Evolutionary conservation across 768 basidiomycete genomes (phyloP).

Genomic region (Tricholoma bakamatsutake): DNA sequence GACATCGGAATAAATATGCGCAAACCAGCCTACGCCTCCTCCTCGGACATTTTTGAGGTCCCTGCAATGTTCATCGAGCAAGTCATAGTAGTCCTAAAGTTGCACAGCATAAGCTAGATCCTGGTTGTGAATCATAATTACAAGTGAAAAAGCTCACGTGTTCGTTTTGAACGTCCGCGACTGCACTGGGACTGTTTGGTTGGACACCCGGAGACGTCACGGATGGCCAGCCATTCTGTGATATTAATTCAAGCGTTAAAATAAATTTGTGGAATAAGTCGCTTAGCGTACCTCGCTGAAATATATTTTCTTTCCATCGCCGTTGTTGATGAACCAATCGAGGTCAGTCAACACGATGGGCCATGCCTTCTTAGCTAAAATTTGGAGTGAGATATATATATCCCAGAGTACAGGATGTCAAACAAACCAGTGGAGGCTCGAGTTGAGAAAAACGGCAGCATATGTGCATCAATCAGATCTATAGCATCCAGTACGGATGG

Average conservation of each 20-base stretch:
- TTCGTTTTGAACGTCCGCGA: constrained; percentile 59
- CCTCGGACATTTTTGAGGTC: constrained; percentile 53
- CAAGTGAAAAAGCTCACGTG: constrained; percentile 31
- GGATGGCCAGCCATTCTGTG: constrained; percentile 76
- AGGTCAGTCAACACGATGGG: constrained; percentile 53
- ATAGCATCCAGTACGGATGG: constrained; percentile 51
- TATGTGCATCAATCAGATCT: constrained; percentile 63
- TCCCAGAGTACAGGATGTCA: not conserved
- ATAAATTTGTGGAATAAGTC: not conserved
- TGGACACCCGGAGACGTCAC: constrained; percentile 53
- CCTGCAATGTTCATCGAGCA: constrained; percentile 60
- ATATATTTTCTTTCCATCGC: constrained; percentile 68
- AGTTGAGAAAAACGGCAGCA: constrained; percentile 62
- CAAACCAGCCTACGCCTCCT: constrained; percentile 78
- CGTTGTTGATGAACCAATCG: constrained; percentile 62
- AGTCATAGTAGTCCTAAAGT: constrained; percentile 50
- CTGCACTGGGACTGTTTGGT: constrained; percentile 57
- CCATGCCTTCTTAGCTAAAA: constrained; percentile 52
- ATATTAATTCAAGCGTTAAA: not conserved
- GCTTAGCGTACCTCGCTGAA: constrained; percentile 49
- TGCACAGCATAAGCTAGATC: constrained; percentile 1
- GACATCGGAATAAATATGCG: constrained; percentile 68
- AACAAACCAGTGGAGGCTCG: constrained; percentile 48
- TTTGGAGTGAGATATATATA: not conserved
- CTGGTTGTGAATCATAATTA: not conserved